phyloP scores from a whole-genome alignment of 1,139 yeast genomes.

The Lodderomyces oxycetoniae region DNA sequence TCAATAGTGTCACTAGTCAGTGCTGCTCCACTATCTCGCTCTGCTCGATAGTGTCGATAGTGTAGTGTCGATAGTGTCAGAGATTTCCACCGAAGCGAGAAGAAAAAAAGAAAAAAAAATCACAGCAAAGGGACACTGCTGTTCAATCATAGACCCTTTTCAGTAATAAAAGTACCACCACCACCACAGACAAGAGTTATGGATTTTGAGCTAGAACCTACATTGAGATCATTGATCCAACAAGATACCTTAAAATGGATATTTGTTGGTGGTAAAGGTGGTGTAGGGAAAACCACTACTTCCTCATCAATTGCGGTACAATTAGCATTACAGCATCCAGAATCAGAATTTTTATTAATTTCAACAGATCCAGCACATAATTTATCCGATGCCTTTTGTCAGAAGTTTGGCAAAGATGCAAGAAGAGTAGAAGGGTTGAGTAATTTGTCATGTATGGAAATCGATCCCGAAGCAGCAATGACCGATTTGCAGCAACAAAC shows the following conservation, averaged over 20 bases:
- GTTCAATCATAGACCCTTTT: too few relatives aligned
- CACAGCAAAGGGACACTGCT: too few relatives aligned
- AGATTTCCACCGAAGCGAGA: too few relatives aligned
- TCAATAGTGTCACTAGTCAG: too few relatives aligned
- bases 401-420: slow-evolving; percentile 95
- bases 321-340: slow-evolving; percentile 73
- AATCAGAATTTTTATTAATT: slow-evolving; percentile 77
- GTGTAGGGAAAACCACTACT: slow-evolving; percentile 97
- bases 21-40: too few relatives aligned
- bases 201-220: slow-evolving; percentile 59
- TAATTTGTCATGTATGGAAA: slow-evolving; percentile 95
- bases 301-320: slow-evolving; percentile 95
- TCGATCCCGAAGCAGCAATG: slow-evolving; percentile 92
- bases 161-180: too few relatives aligned
- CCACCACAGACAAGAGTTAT: too few relatives aligned
- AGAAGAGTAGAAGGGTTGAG: slow-evolving; percentile 83
- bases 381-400: slow-evolving; percentile 95
- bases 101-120: too few relatives aligned
- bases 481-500: slow-evolving; percentile 76
- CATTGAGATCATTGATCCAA: slow-evolving; percentile 56
- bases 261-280: slow-evolving; percentile 98
- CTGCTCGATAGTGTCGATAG: too few relatives aligned
- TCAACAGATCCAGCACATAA: slow-evolving; percentile 99
- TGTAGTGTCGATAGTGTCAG: too few relatives aligned
- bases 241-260: slow-evolving; percentile 87